Percentiles rank a stretch among this genome's conserved stretches.
phyloP scores from a whole-genome alignment of 768 basidiomycete species.

The Royoungia palumana region DNA sequence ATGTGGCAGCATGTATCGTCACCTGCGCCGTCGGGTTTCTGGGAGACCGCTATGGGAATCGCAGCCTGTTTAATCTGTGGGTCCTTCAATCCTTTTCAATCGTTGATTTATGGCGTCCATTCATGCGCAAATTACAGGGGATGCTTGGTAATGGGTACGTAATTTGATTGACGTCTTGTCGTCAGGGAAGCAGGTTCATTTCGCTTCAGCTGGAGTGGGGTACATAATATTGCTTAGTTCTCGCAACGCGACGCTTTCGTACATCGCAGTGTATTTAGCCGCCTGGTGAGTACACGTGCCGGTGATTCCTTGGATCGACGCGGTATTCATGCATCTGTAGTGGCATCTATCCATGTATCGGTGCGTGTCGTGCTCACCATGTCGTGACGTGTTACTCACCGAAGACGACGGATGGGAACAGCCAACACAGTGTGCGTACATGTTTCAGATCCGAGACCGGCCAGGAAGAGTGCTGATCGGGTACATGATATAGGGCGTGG shows the following conservation, averaged over 20 bases:
- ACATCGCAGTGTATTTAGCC: conserved; percentile 69
- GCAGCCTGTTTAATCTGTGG: conserved; percentile 65
- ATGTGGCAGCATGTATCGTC: conserved; percentile 60
- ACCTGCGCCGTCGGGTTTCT: conserved; percentile 63
- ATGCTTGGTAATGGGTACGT: conserved; percentile 28
- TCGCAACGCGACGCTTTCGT: conserved; percentile 59
- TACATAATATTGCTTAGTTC: conserved; percentile 71
- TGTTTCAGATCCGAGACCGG: neutral
- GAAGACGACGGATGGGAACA: conserved; percentile 18
- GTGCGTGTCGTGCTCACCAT: conserved; percentile 37
- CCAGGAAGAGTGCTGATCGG: neutral
- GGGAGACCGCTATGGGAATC: conserved; percentile 57
- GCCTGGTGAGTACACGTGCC: conserved; percentile 51
- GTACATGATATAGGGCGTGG: conserved; percentile 38
- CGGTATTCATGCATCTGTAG: conserved; percentile 27
- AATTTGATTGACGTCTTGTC: neutral
- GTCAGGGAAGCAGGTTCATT: neutral
- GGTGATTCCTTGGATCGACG: neutral
- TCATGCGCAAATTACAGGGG: conserved; percentile 9
- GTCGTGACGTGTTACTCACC: neutral
- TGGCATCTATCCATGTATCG: conserved; percentile 73
- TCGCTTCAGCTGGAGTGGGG: conserved; percentile 46
- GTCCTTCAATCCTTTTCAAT: conserved; percentile 19
- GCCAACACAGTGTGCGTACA: conserved; percentile 55
- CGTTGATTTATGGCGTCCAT: too few relatives aligned